These are phyloP conservation scores for Coix lacrymajobi DNA, from an alignment of 176 grass and related monocot species.

Conservation along the genomic window DNA sequence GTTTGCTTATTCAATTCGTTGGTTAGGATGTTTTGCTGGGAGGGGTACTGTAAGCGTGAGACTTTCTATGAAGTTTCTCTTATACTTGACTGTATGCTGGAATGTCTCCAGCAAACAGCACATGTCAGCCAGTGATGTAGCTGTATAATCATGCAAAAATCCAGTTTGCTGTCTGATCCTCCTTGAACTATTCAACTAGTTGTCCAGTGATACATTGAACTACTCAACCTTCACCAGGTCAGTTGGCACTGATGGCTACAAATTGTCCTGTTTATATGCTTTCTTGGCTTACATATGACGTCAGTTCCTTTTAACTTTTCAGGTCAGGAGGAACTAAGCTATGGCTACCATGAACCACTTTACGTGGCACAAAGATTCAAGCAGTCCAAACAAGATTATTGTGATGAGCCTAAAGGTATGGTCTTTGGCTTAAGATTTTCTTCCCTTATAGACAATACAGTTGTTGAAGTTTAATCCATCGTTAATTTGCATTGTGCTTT, in stretches of 20 bases:
- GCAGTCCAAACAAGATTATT: background rate
- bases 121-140: background rate
- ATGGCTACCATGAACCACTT: too few relatives aligned
- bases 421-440: background rate
- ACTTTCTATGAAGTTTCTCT: slow-evolving; percentile 40
- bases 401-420: background rate
- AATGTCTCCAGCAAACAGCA: slow-evolving; percentile 18
- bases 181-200: background rate
- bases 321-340: background rate
- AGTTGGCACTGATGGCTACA: background rate
- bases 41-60: too few relatives aligned
- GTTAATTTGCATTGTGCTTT: background rate
- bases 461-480: background rate
- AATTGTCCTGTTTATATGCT: background rate
- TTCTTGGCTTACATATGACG: background rate
- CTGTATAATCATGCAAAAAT: background rate
- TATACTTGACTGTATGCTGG: slow-evolving; percentile 45
- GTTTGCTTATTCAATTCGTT: slow-evolving; percentile 34
- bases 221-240: slow-evolving; percentile 9
- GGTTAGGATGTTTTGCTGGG: slow-evolving; percentile 45
- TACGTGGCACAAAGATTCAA: too few relatives aligned
- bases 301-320: background rate
- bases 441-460: background rate
- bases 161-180: background rate
- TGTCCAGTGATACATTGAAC: background rate